Evolutionary conservation across 208 protist species (phyloP).

Genomic region (Lotmaria passim): DNA sequence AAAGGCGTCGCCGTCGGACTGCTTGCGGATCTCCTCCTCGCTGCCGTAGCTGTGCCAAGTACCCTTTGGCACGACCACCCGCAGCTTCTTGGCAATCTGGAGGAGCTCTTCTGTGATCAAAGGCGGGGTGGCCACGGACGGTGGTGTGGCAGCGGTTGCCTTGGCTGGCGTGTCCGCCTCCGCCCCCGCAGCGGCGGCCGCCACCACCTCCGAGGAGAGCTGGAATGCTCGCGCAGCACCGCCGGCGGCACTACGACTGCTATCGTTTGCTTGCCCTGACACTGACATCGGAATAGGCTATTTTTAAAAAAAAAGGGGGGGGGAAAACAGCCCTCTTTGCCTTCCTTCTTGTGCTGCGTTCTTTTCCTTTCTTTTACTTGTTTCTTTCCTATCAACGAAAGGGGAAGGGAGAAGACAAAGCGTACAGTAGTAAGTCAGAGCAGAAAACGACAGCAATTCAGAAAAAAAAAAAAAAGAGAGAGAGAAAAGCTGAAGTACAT

Average conservation of each 20-base stretch:
- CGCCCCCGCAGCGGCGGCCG: neutral
- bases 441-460: no score
- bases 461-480: no score
- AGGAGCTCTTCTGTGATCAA: constrained; percentile 74
- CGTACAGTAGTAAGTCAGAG: no score
- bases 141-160: neutral
- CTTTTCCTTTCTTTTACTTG: no score
- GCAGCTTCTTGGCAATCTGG: constrained; percentile 52
- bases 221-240: neutral
- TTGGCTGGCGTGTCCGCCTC: neutral
- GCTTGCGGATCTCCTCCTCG: constrained; percentile 77
- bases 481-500: no score
- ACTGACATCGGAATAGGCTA: neutral
- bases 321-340: no score
- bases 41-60: constrained; percentile 82
- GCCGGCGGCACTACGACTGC: no score
- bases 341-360: no score
- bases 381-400: no score
- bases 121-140: neutral
- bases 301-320: neutral
- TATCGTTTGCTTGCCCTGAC: no score
- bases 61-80: constrained; percentile 69
- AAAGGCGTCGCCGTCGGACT: constrained; percentile 36
- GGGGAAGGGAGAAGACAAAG: no score
- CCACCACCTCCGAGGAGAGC: constrained; percentile 11